Evolutionary conservation across 257 asterid genomes (phyloP).

Genomic region (Apocynum venetum): DNA sequence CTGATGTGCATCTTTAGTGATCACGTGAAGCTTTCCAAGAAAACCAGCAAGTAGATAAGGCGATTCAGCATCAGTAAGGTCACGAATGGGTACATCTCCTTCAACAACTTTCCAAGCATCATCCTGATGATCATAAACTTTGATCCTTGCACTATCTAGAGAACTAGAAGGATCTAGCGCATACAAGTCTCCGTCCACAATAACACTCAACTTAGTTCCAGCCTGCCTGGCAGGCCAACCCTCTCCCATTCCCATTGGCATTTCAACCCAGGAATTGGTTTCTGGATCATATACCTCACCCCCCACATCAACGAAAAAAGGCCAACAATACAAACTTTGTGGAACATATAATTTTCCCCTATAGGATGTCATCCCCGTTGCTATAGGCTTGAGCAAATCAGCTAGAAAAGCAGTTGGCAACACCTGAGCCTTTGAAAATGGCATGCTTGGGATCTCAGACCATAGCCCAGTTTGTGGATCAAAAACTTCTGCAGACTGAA

Average conservation of each 20-base stretch:
- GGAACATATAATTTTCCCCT: constrained; percentile 83
- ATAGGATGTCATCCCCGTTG: constrained; percentile 86
- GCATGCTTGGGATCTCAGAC: constrained; percentile 89
- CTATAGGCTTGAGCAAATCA: constrained; percentile 86
- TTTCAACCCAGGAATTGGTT: constrained; percentile 74
- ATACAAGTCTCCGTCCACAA: constrained; percentile 73
- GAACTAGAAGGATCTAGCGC: constrained; percentile 81
- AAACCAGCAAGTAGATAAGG: constrained; percentile 80
- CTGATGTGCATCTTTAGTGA: constrained; percentile 63
- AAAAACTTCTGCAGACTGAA: constrained; percentile 83
- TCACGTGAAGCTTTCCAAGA: constrained; percentile 72
- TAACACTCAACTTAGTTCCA: constrained; percentile 76
- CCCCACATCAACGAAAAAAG: constrained; percentile 90
- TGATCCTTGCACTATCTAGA: constrained; percentile 71
- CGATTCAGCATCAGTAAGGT: constrained; percentile 58
- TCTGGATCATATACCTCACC: constrained; percentile 95
- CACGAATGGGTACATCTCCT: constrained; percentile 72
- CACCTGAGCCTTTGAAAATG: constrained; percentile 79
- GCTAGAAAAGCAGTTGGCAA: constrained; percentile 86
- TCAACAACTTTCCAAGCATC: constrained; percentile 80
- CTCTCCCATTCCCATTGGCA: constrained; percentile 95
- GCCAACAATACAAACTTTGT: constrained; percentile 91
- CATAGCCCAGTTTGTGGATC: constrained; percentile 69
- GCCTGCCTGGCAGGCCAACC: constrained; percentile 99
- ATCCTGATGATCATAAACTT: constrained; percentile 73